A percentile compares a stretch with the other conserved stretches of the same genome.
Conservation (phyloP, 106 monocot species). For the Acanthochlamys bracteata region DNA sequence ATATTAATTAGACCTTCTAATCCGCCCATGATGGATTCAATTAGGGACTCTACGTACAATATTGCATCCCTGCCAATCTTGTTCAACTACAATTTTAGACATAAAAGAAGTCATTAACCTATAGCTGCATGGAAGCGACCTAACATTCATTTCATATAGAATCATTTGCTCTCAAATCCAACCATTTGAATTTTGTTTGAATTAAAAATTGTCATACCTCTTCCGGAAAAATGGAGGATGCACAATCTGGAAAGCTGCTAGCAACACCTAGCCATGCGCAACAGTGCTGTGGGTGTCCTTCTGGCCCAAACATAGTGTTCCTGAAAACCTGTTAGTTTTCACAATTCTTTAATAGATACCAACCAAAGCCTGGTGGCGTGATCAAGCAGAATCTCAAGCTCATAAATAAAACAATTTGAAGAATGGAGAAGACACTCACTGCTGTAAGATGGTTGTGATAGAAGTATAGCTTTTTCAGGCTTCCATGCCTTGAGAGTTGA, state of each 20-base stretch:
- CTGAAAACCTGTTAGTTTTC: constrained; percentile 69
- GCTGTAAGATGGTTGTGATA: constrained; percentile 90
- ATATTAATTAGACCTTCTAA: constrained; percentile 96
- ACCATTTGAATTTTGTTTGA: too few species aligned
- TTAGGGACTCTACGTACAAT: constrained; percentile 88
- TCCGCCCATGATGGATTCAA: constrained; percentile 99
- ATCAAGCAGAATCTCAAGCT: too few species aligned
- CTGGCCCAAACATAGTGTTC: constrained; percentile 99
- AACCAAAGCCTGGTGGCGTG: too few species aligned
- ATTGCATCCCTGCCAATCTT: constrained; percentile 89
- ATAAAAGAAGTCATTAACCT: not conserved
- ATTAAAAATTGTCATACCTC: constrained; percentile 63
- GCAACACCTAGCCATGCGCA: constrained; percentile 98
- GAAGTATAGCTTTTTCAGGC: constrained; percentile 91
- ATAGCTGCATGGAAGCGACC: not conserved
- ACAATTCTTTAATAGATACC: not conserved
- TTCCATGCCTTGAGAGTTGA: constrained; percentile 80
- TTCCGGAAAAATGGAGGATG: constrained; percentile 67
- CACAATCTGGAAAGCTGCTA: constrained; percentile 89
- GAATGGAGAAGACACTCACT: constrained; percentile 22
- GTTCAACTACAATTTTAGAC: constrained; percentile 36
- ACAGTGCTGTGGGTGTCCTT: constrained; percentile 95
- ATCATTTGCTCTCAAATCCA: too few species aligned
- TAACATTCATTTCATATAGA: too few species aligned
- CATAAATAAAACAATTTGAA: not conserved